Evolutionary conservation across 2,329 filamentous ascomycete genomes (phyloP).

Genomic region (Pseudogymnoascus sp.): DNA sequence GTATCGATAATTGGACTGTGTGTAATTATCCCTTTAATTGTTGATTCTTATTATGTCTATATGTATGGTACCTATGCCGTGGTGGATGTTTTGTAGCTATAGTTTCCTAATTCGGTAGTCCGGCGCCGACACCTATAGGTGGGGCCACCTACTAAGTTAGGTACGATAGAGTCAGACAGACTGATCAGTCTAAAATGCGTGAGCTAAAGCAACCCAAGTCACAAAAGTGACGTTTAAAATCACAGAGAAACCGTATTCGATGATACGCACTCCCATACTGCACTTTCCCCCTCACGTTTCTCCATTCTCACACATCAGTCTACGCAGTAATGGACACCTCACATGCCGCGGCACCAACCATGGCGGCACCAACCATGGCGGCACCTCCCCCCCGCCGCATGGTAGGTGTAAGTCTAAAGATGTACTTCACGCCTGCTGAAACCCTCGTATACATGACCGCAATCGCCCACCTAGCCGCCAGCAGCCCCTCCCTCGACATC

Average conservation of each 20-base stretch:
- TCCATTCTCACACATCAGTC: background rate
- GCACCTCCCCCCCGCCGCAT: slow-evolving; percentile 48
- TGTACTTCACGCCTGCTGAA: slow-evolving; percentile 66
- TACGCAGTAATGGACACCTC: background rate
- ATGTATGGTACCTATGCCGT: background rate
- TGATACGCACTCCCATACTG: background rate
- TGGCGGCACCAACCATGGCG: slow-evolving; percentile 26
- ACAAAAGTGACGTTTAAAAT: background rate
- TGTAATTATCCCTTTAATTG: background rate
- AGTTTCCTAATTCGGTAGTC: background rate
- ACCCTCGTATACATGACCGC: slow-evolving; percentile 52
- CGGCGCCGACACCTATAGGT: background rate
- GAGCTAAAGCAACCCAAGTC: background rate
- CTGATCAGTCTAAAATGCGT: background rate
- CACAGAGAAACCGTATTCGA: background rate
- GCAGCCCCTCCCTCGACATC: slow-evolving; percentile 50
- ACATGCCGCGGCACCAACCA: background rate
- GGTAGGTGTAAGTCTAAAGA: slow-evolving; percentile 68
- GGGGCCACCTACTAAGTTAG: background rate
- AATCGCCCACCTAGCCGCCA: slow-evolving; percentile 36
- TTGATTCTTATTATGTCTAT: background rate
- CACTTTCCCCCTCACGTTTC: background rate
- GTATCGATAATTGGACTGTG: background rate
- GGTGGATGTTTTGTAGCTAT: background rate
- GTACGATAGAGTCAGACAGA: background rate